Base-by-base conservation (phyloP, 2,329 filamentous ascomycete genomes). In the Lecanicillium sp. region DNA sequence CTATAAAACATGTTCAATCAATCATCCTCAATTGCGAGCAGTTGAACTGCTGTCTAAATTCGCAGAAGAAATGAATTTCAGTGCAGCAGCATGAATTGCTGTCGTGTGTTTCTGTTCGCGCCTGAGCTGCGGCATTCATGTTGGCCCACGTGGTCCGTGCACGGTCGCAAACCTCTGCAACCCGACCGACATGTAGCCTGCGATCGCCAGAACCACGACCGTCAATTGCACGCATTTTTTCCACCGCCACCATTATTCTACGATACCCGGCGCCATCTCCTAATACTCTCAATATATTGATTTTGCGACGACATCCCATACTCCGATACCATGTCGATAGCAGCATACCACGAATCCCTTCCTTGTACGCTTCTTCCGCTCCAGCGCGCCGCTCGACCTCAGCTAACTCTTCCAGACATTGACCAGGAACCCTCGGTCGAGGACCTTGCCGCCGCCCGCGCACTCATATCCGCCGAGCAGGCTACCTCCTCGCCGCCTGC, bases 301-400 rank as follows among this genome's bases (percentile, higher is more conserved):
- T n/a, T n/a, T n/a, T n/a, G n/a, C n/a, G n/a, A n/a, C n/a, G n/a
- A n/a, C n/a, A n/a, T n/a, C n/a, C n/a, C n/a, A n/a, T n/a, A n/a
- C n/a, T n/a, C n/a, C n/a, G n/a, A n/a, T n/a, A 57, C 14, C 41
- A 61, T 61, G 59, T 54, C 53, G 21, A 39, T 57, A 33, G 61
- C 65, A 42, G 68, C 67, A 44, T 70, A 84, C 52, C 84, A 90
- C 68, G 87, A 93, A 62, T 88, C 86, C 19, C 81, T 94, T 19
- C 87, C 87, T 41, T 91, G 87, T 90, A 78, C 56, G 79, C 52
- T n/a, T 42, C 35, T 36, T 48, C 35, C 40, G 40, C 49, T 44
- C 5, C 20, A n/a, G n/a, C n/a, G n/a, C 19, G 15, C 30, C 35
- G 41, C 32, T 15, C 19, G 44, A 49, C 50, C 59, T 62, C 58